Base-by-base conservation (phyloP, 306 rosid genomes). In the Pueraria montana region DNA sequence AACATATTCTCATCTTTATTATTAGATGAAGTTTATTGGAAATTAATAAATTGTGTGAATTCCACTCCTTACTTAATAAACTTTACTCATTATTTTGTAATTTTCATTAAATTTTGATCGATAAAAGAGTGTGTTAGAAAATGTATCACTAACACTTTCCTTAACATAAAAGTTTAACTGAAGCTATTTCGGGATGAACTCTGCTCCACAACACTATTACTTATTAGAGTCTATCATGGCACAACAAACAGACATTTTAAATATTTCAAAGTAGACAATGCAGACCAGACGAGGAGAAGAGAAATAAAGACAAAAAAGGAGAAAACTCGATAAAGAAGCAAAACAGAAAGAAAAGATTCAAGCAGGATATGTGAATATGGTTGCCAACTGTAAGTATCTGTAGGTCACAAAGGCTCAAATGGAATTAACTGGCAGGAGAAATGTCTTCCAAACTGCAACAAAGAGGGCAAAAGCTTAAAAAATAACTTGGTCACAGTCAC, bases 401-500 rank as follows among this genome's bases (percentile, higher is more conserved):
- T n/a, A 16, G 38, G 43, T 10, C 30, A 23, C 34, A 11, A 64
- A 32, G 71, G 5, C 13, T 2, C 71, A 17, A 16, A 64, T 36
- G 66, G 81, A 77, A 76, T 82, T 80, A 90, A 38, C 27, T 66
- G 49, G 49, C 72, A 8, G 72, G 72, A 66, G 17, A 66, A 66
- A 66, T 66, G 49, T 38, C 49, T 66, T 66, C 72, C 72, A 66
- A 36, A 38, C 72, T 66, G 72, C 72, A 66, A 66, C 8, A n/a
- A 66, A 36, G 27, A 66, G 38, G n/a, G 72, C 27, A 65, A 16
- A 64, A 66, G 27, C 27, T 66, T 66, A 66, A 34, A 38, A n/a
- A 34, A 21, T 26, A 32, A 73, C 24, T 62, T 46, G 3, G 50
- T 13, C 48, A 50, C 17, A 45, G 12, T 53, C 18, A 42, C 20